Base-by-base conservation (phyloP, 2,329 filamentous ascomycete species). In the Penicillium sumatraense region DNA sequence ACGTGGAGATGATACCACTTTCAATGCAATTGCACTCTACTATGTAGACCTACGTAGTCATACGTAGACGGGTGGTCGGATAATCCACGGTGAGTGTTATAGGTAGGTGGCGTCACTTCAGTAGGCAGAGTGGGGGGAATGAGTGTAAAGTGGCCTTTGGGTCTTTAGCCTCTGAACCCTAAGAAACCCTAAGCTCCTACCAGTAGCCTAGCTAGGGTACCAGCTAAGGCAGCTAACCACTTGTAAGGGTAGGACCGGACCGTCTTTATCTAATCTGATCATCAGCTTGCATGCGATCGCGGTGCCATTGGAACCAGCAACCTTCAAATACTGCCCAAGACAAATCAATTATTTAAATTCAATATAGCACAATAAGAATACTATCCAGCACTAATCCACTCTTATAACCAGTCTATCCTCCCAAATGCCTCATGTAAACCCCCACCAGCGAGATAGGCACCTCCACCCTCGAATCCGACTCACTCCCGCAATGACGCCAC, bases 241-340 rank as follows among this genome's bases (percentile, higher is more conserved):
- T n/a, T n/a, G n/a, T n/a, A n/a, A n/a, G n/a, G n/a, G n/a, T n/a
- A n/a, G n/a, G n/a, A n/a, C n/a, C n/a, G n/a, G 29, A 14, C 29
- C 11, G n/a, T 3, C 55, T 44, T 56, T 61, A 63, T 63, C 60
- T 63, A 61, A 63, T 63, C 60, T 63, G 59, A 63, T 63, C 54
- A 63, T 63, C 60, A 54, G 52, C 44, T 50, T 9, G 10, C 36
- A 42, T 26, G 21, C 21, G 20, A 42, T 42, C 21, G 13, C 18
- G 24, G n/a, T 13, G 29, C 21, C 23, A 6, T 24, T 3, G 29
- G 29, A 21, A 16, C 36, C 9, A 42, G 21, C 40, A 14, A 16
- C 16, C n/a, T n/a, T n/a, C n/a, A n/a, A n/a, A n/a, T n/a, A n/a
- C n/a, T n/a, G 3, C 3, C 16, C 13, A 24, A 18, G 10, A 23